phyloP scores from a whole-genome alignment of 225 moss, liverwort and hornwort species.

The Bryum argenteum region DNA sequence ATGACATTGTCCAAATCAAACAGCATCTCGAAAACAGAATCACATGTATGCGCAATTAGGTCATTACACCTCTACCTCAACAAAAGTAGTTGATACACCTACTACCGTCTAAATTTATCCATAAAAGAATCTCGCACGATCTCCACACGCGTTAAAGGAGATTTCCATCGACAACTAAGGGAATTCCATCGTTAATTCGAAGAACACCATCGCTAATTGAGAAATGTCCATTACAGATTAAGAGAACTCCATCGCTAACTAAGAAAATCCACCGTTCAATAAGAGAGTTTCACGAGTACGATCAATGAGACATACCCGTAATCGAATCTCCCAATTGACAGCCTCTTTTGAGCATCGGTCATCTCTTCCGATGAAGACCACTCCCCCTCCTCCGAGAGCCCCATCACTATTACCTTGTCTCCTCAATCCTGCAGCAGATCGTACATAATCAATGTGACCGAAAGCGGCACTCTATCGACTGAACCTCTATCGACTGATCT shows the following conservation, averaged over 20 bases:
- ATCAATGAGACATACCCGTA: constrained; percentile 33
- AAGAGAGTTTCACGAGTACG: neutral
- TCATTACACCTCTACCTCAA: neutral
- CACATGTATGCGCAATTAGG: neutral
- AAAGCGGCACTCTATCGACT: neutral
- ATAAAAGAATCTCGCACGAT: constrained; percentile 4
- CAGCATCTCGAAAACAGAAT: neutral
- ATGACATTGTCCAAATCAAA: neutral
- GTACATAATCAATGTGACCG: neutral
- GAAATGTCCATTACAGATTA: no score
- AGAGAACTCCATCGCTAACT: no score
- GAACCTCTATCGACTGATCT: neutral
- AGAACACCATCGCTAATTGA: no score
- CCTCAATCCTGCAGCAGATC: constrained; percentile 17
- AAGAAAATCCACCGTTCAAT: neutral
- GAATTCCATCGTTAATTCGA: neutral
- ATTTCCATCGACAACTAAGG: neutral
- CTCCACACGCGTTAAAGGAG: neutral
- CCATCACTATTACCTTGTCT: constrained; percentile 11
- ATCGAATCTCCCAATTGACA: constrained; percentile 27
- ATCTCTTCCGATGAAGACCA: neutral
- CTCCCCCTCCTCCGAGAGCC: constrained; percentile 7
- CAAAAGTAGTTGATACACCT: neutral
- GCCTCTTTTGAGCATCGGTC: constrained; percentile 11
- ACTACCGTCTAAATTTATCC: neutral